phyloP scores from a whole-genome alignment of 106 monocot genomes.

The Acanthochlamys bracteata region DNA sequence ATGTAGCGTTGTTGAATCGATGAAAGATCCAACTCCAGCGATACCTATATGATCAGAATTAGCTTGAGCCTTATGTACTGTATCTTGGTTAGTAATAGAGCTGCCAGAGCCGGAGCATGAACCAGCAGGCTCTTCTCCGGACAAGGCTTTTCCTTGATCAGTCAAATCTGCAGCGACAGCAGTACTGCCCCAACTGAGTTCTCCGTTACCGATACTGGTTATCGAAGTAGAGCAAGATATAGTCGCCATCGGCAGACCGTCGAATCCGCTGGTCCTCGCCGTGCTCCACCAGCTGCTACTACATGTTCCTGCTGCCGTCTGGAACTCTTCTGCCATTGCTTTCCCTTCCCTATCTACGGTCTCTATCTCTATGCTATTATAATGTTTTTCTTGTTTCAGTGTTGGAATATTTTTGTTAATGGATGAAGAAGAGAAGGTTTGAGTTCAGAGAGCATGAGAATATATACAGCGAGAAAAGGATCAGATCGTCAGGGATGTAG shows the following conservation, averaged over 20 bases:
- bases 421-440: not conserved
- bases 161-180: not conserved
- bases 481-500: too few species aligned
- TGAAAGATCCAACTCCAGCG: slow-evolving; percentile 1
- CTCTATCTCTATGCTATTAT: not conserved
- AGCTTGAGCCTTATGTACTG: not conserved
- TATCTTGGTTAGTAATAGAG: slow-evolving; percentile 9
- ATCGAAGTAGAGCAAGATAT: slow-evolving; percentile 15
- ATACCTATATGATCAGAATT: not conserved
- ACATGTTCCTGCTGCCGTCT: slow-evolving; percentile 17
- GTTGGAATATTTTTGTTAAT: not conserved
- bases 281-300: slow-evolving; percentile 31
- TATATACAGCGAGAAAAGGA: not conserved
- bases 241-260: not conserved
- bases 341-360: not conserved
- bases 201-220: slow-evolving; percentile 5
- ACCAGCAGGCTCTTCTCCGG: slow-evolving; percentile 12
- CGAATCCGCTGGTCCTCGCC: slow-evolving; percentile 3
- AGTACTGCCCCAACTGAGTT: slow-evolving; percentile 1
- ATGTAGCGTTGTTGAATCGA: slow-evolving; percentile 11
- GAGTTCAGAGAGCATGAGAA: not conserved
- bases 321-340: slow-evolving; percentile 30
- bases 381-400: not conserved
- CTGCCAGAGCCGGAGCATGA: slow-evolving; percentile 18
- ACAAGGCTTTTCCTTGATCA: slow-evolving; percentile 3